Conservation (phyloP, 768 basidiomycete species). For the Xerocomus potaroensis region DNA sequence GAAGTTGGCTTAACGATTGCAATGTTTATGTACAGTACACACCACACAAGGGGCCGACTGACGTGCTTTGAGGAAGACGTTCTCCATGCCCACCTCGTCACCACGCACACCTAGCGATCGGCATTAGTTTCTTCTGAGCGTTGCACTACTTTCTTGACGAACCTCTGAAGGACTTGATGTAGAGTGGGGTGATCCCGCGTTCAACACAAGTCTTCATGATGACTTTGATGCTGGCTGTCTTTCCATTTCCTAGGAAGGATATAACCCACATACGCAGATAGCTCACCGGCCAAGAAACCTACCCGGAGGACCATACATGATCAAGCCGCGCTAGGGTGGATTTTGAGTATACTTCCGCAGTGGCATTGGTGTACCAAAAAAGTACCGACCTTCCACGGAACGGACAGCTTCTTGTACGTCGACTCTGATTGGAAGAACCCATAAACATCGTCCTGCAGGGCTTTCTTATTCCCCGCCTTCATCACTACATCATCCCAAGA, state of each 20-base stretch:
- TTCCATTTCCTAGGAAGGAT: conserved; percentile 65
- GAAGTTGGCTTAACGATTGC: too few relatives aligned
- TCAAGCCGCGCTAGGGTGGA: conserved; percentile 61
- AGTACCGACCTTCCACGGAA: conserved; percentile 73
- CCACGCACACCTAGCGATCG: conserved; percentile 46
- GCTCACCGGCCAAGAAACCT: conserved; percentile 9
- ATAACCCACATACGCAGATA: background rate
- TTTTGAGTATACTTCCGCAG: background rate
- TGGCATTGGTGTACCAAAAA: background rate
- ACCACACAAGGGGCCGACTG: conserved; percentile 63
- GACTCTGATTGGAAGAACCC: conserved; percentile 77
- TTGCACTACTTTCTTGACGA: conserved; percentile 15
- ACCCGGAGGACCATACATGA: conserved; percentile 82
- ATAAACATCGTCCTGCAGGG: conserved; percentile 67
- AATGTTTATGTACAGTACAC: conserved; percentile 40
- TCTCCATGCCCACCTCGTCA: conserved; percentile 63
- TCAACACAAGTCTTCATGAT: conserved; percentile 73
- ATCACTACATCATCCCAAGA: conserved; percentile 75
- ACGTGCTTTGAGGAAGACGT: conserved; percentile 71
- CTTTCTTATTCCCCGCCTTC: conserved; percentile 61
- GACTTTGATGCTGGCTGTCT: conserved; percentile 77
- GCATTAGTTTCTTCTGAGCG: conserved; percentile 6
- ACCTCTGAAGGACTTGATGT: conserved; percentile 81
- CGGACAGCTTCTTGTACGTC: conserved; percentile 67
- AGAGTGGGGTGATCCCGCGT: conserved; percentile 62